Conservation (phyloP, 139 green algal genomes). For the Chlamydomonas sp. region DNA sequence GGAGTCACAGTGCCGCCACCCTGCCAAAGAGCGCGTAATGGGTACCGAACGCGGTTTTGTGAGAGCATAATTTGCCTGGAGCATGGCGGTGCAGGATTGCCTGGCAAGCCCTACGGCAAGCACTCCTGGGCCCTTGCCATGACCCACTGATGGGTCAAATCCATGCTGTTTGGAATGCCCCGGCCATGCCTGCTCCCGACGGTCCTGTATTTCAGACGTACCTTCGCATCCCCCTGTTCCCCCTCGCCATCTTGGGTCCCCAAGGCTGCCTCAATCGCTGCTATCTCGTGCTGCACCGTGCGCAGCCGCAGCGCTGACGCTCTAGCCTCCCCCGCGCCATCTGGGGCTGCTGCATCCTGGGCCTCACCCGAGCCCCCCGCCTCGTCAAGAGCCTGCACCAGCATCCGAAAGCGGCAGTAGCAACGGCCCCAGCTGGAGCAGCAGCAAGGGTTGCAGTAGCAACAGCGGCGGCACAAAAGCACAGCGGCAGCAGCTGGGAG, state of each 20-base stretch:
- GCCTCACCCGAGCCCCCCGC: background rate
- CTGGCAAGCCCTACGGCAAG: too few species aligned
- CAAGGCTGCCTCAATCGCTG: conserved; percentile 4
- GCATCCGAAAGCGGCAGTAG: background rate
- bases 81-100: too few species aligned
- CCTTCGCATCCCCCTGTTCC: background rate
- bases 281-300: conserved; percentile 6
- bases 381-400: background rate
- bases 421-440: background rate
- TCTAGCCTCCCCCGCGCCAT: background rate
- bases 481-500: background rate
- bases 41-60: too few species aligned
- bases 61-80: too few species aligned
- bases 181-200: too few species aligned
- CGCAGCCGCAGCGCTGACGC: background rate
- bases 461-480: background rate
- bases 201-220: too few species aligned
- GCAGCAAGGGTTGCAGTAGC: background rate
- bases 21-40: too few species aligned
- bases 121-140: too few species aligned
- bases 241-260: background rate
- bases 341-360: background rate
- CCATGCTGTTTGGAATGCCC: too few species aligned
- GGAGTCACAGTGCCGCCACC: too few species aligned
- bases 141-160: too few species aligned